Evolutionary conservation across 352 stramenopile species (phyloP).

Genomic region (Globisporangium acanthophoron): DNA sequence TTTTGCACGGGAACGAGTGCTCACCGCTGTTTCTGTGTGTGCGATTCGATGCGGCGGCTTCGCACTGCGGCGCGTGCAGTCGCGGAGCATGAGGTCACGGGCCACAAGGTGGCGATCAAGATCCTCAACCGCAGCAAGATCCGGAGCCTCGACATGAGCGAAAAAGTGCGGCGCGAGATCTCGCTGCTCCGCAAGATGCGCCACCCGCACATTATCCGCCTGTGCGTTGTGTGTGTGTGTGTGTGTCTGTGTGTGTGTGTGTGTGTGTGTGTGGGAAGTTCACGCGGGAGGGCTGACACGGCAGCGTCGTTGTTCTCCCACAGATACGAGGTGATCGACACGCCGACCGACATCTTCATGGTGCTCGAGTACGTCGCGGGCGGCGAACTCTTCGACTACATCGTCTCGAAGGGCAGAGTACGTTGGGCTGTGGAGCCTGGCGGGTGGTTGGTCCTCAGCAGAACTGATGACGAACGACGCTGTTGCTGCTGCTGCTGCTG

Average conservation of each 20-base stretch:
- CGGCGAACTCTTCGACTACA: conserved; percentile 98
- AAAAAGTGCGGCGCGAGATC: conserved; percentile 99
- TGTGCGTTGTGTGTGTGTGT: conserved; percentile 81
- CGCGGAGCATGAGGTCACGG: conserved; percentile 97
- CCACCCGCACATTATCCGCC: conserved; percentile 99
- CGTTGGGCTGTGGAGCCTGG: no score
- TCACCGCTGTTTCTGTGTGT: no score
- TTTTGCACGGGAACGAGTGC: no score
- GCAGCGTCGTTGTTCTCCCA: neutral
- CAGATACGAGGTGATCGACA: conserved; percentile 98
- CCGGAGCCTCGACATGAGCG: conserved; percentile 97
- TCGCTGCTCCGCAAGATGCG: conserved; percentile 98
- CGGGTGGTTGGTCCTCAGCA: no score
- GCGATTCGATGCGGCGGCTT: no score
- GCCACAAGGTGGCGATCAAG: conserved; percentile 99
- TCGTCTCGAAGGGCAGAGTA: conserved; percentile 95
- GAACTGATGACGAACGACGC: no score
- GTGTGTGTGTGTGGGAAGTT: neutral
- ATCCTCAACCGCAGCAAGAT: conserved; percentile 99
- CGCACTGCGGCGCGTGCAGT: conserved; percentile 59
- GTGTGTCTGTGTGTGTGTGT: neutral
- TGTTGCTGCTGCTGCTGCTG: conserved; percentile 7
- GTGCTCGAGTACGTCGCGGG: conserved; percentile 93
- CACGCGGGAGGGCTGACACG: neutral
- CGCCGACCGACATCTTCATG: conserved; percentile 97